phyloP scores from a whole-genome alignment of 371 early-diverging fungal genomes.

The Choanephora cucurbitarum region DNA sequence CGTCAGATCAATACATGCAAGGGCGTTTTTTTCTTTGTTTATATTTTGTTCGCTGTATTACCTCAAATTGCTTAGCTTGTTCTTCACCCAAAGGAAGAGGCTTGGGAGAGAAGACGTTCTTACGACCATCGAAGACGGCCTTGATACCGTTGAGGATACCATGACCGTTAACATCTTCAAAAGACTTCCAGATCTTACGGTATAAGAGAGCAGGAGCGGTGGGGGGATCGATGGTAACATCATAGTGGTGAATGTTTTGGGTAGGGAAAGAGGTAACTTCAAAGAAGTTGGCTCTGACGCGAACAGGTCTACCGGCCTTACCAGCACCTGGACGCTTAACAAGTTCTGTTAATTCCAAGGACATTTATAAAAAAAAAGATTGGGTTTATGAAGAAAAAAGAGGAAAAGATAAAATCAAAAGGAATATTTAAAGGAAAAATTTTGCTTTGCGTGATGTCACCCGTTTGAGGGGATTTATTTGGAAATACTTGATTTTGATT shows the following conservation, averaged over 20 bases:
- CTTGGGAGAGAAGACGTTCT: conserved; percentile 50
- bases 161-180: conserved; percentile 37
- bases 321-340: conserved; percentile 39
- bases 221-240: conserved; percentile 41
- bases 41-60: too few species aligned
- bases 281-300: conserved; percentile 46
- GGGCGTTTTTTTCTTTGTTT: neutral
- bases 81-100: conserved; percentile 44
- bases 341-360: conserved; percentile 38
- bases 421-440: neutral
- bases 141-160: conserved; percentile 35
- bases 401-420: neutral
- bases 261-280: conserved; percentile 46
- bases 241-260: conserved; percentile 47
- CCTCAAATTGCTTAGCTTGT: conserved; percentile 45
- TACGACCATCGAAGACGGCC: conserved; percentile 57
- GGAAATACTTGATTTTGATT: conserved; percentile 5
- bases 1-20: neutral
- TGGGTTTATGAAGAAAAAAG: neutral
- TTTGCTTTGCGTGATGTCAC: neutral
- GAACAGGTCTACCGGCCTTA: conserved; percentile 30
- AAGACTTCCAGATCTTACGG: conserved; percentile 49
- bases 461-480: too few species aligned
- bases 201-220: conserved; percentile 45
- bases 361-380: conserved; percentile 15